Conservation (phyloP, 495 filamentous ascomycete genomes). For the Penicillium steckii region DNA sequence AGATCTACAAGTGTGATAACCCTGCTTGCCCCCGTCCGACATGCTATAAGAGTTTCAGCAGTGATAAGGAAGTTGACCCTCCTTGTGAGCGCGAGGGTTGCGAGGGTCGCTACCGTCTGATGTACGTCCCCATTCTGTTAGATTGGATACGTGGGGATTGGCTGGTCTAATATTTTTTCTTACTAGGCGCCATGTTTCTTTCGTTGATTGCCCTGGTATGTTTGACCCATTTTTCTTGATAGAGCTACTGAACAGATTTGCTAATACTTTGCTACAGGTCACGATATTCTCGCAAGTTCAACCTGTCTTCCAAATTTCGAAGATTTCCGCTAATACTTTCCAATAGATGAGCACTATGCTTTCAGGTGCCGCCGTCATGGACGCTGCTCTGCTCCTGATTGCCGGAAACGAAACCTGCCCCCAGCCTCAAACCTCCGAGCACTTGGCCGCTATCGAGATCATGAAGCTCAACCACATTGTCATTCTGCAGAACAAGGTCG, state of each 20-base stretch:
- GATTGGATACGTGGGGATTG: slow-evolving; percentile 53
- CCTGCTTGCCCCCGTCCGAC: slow-evolving; percentile 84
- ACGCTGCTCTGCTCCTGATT: slow-evolving; percentile 92
- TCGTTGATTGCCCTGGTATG: slow-evolving; percentile 88
- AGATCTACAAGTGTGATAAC: slow-evolving; percentile 99
- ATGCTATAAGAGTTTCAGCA: slow-evolving; percentile 96
- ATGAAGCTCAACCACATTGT: slow-evolving; percentile 99
- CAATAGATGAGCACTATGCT: slow-evolving; percentile 93
- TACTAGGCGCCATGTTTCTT: slow-evolving; percentile 35
- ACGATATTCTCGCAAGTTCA: slow-evolving; percentile 80
- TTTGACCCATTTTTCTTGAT: neutral
- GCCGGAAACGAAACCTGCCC: slow-evolving; percentile 98
- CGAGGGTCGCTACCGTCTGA: slow-evolving; percentile 73
- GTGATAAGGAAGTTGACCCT: slow-evolving; percentile 95
- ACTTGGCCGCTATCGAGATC: slow-evolving; percentile 97
- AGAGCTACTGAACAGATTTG: neutral
- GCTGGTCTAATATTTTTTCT: slow-evolving; percentile 57
- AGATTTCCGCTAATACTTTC: slow-evolving; percentile 4
- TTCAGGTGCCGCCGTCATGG: slow-evolving; percentile 99
- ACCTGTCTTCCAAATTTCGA: neutral
- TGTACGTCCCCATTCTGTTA: slow-evolving; percentile 26
- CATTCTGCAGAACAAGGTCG: slow-evolving; percentile 99
- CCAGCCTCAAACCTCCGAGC: slow-evolving; percentile 98
- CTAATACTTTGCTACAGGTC: slow-evolving; percentile 41
- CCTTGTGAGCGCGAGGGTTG: slow-evolving; percentile 94